These are phyloP conservation scores for Aspergillus sp. DNA, from an alignment of 2,329 filamentous ascomycete genomes.

Conservation along the genomic window DNA sequence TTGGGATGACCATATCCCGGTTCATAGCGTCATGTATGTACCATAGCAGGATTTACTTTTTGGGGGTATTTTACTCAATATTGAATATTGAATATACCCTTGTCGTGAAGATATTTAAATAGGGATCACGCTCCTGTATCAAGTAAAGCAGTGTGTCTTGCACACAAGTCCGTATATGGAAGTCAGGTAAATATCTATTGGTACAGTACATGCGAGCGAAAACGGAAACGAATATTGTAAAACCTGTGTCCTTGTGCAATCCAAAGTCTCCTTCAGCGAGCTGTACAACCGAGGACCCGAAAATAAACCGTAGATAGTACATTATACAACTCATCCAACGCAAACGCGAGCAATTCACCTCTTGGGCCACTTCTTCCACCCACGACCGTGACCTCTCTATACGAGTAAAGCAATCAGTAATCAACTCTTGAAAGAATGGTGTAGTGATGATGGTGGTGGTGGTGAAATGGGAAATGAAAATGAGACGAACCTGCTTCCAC, in stretches of 20 bases:
- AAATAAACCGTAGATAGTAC: constrained; percentile 17
- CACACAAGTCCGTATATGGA: constrained; percentile 5
- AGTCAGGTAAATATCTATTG: constrained; percentile 17
- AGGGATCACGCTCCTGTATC: neutral
- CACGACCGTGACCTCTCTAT: constrained; percentile 68
- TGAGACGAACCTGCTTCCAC: constrained; percentile 79
- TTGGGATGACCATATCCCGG: neutral
- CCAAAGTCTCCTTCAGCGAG: constrained; percentile 3
- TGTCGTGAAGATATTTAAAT: neutral
- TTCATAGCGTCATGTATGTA: neutral
- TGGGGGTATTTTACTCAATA: neutral
- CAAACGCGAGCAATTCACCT: constrained; percentile 26
- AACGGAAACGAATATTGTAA: constrained; percentile 5
- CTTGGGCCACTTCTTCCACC: constrained; percentile 74
- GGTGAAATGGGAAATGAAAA: neutral
- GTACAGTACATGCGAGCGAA: constrained; percentile 18
- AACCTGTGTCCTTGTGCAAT: constrained; percentile 14
- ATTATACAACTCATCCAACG: constrained; percentile 11
- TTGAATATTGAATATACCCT: neutral
- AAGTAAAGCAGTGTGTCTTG: neutral
- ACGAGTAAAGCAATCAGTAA: constrained; percentile 34
- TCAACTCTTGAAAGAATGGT: neutral
- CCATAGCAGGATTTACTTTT: neutral
- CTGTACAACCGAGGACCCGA: constrained; percentile 8
- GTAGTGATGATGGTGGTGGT: too few species aligned